These are phyloP conservation scores for Cyberlindnera mrakii DNA, from an alignment of 805 yeast species.

Conservation along the genomic window DNA sequence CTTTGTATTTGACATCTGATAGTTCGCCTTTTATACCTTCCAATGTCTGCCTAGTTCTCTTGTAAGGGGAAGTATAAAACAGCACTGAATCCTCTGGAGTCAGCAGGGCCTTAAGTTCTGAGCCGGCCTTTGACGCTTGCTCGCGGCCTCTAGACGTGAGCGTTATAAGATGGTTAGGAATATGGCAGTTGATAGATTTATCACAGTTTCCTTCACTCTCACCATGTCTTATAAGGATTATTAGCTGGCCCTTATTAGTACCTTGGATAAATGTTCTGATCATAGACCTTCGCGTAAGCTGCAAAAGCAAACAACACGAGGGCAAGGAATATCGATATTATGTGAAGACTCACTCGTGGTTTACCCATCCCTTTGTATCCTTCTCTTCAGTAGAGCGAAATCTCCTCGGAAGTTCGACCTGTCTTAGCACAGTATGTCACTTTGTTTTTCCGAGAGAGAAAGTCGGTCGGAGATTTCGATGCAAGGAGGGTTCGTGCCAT, in stretches of 20 bases:
- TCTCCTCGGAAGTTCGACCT: too few species aligned
- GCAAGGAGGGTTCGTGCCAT: too few species aligned
- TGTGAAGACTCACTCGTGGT: conserved; percentile 21
- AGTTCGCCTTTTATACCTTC: conserved; percentile 60
- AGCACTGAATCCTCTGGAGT: conserved; percentile 51
- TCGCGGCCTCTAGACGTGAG: conserved; percentile 65
- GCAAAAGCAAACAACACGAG: not conserved
- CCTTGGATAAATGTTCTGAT: not conserved
- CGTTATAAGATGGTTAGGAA: conserved; percentile 76
- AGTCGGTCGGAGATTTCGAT: too few species aligned
- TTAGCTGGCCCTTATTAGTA: conserved; percentile 32
- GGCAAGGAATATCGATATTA: not conserved
- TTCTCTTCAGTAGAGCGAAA: not conserved
- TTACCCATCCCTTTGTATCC: conserved; percentile 13
- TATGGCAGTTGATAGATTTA: conserved; percentile 68
- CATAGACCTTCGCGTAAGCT: not conserved
- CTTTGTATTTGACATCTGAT: conserved; percentile 40
- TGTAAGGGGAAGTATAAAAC: conserved; percentile 83
- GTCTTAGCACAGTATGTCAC: too few species aligned
- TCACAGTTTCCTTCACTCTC: conserved; percentile 89
- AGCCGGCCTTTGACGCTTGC: conserved; percentile 60
- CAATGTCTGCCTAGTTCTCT: conserved; percentile 79
- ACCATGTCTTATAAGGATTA: conserved; percentile 82
- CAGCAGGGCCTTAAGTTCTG: conserved; percentile 37
- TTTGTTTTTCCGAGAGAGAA: too few species aligned